phyloP scores from a whole-genome alignment of 306 rosid species.

The Amphicarpaea edgeworthii region DNA sequence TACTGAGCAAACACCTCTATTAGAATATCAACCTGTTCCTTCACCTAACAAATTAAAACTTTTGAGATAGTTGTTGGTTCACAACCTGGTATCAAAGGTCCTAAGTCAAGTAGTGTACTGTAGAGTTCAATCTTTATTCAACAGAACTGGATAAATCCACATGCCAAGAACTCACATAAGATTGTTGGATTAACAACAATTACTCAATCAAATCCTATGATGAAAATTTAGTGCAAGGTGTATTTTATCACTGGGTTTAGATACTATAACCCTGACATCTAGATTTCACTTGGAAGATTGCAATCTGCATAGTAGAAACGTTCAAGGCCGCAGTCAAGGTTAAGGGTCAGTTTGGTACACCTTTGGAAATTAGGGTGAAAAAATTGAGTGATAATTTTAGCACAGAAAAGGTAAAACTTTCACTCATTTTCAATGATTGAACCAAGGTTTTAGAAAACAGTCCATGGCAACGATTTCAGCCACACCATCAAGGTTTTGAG shows the following conservation, averaged over 20 bases:
- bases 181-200: no score
- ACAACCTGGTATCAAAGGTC: no score
- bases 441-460: background rate
- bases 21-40: background rate
- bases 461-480: background rate
- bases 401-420: background rate
- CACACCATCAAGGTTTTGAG: background rate
- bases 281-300: background rate
- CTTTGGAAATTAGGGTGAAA: background rate
- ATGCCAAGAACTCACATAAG: no score
- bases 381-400: background rate
- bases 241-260: background rate
- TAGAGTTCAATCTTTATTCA: no score
- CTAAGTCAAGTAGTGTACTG: no score
- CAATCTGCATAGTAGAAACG: background rate
- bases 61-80: background rate
- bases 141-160: no score
- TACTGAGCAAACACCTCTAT: background rate
- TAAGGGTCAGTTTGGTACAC: background rate
- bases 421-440: background rate
- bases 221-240: constrained; percentile 22
- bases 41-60: background rate
- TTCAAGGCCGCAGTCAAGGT: constrained; percentile 13
- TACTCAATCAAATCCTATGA: background rate
- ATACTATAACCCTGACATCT: background rate